Conservation (phyloP, 2,329 filamentous ascomycete species). For the Tolypocladium ophioglossoides region DNA sequence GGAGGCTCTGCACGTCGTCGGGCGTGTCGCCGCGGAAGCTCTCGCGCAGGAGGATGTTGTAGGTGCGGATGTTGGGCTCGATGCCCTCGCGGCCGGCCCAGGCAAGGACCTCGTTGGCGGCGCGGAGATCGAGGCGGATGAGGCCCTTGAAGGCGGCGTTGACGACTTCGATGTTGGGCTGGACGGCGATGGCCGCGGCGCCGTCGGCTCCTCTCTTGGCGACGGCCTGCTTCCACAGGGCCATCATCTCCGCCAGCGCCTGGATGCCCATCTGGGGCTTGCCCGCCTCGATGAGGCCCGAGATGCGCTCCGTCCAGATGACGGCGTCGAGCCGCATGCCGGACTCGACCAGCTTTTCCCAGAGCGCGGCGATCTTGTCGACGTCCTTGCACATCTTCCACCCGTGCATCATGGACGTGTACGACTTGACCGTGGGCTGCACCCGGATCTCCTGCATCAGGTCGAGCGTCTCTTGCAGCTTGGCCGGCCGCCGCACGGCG, state of each 20-base stretch:
- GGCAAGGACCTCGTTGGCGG: constrained; percentile 42
- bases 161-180: constrained; percentile 53
- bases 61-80: constrained; percentile 46
- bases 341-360: constrained; percentile 49
- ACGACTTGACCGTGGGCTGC: constrained; percentile 52
- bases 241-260: constrained; percentile 57
- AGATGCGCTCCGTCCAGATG: constrained; percentile 63
- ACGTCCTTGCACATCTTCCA: constrained; percentile 50
- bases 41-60: constrained; percentile 58
- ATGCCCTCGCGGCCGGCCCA: constrained; percentile 50
- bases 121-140: constrained; percentile 35
- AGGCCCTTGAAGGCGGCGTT: constrained; percentile 62
- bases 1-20: constrained; percentile 38
- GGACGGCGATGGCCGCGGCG: constrained; percentile 30
- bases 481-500: constrained; percentile 16
- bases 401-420: constrained; percentile 63
- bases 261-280: constrained; percentile 45
- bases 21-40: constrained; percentile 39
- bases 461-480: constrained; percentile 26
- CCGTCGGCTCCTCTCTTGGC: constrained; percentile 11
- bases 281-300: constrained; percentile 49
- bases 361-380: constrained; percentile 53
- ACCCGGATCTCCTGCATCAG: constrained; percentile 37
- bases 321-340: constrained; percentile 49
- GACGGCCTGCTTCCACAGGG: constrained; percentile 40